Evolutionary conservation across 2,329 filamentous ascomycete genomes (phyloP), one percentile per base, ranked within the genome.

Genomic region (Gnomoniopsis smithogilvyi): DNA sequence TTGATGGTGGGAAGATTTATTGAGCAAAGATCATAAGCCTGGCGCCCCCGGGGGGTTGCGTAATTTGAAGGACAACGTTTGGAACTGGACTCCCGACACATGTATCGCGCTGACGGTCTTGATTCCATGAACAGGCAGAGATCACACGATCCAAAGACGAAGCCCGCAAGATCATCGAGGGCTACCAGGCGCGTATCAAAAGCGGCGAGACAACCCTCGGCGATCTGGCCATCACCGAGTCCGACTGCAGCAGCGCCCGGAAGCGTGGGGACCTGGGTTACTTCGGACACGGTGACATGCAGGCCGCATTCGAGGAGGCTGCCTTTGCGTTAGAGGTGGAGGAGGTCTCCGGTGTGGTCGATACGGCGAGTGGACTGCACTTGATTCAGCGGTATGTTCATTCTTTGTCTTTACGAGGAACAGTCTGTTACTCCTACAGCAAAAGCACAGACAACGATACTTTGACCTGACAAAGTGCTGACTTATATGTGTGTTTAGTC

Each of bases 271-370:
- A 99, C 72, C 78, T 99, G 78, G 95, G 95, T 21, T 96, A 93
- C 75, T 99, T 99, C 74, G 93, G 92, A 58, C 87, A 84, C 68
- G 92, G 92, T 30, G 94, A 98, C 69, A 99, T 99, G 95, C 95
- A 99, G 74, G 94, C 93, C 79, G 94, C 97, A 76, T 99, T 99
- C 70, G 95, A 99, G 77, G 92, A 97, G 58, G 93, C 93, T 4
- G 90, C 95, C 1, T 99, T 99, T 76, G 88, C 84, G n/a, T 80
- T 99, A 57, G 84, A 93, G 74, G 88, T 89, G 2, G 93, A 92
- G 36, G 85, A 97, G 75, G 86, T 98, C 69, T 97, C 93, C 75
- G 81, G 83, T 50, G 81, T 97, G 41, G 89, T 98, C 14, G 90
- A 96, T 75, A 97, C 95, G 43, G 93, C 92, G 52, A 97, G 93